Evolutionary conservation across 495 filamentous ascomycete species (phyloP), one percentile per base, ranked within the genome.

Genomic region (Penicillium crystallinum): DNA sequence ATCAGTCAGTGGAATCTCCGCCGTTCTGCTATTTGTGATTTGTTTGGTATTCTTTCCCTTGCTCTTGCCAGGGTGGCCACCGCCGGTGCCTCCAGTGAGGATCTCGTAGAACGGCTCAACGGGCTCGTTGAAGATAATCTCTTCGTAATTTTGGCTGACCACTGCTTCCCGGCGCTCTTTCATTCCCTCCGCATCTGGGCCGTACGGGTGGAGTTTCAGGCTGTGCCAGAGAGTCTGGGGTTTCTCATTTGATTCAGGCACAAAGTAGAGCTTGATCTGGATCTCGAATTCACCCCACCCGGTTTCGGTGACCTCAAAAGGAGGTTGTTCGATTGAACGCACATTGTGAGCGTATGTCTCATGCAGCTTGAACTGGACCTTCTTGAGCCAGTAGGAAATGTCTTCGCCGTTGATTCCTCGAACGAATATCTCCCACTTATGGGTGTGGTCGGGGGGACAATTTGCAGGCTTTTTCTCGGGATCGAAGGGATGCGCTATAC

Each of bases 251-350:
- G 83, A 86, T 58, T 95, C 88, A 18, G 86, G 81, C 18, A 88
- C 81, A 68, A 96, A 97, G 73, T 90, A 91, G 0, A 98, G 72
- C 62, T 95, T 89, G 64, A 98, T 87, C 52, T 89, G 85, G 56
- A 97, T 91, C 62, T 93, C 88, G 74, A 98, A 98, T 74, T 96
- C 93, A 58, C 93, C 93, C 90, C 92, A 98, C 33, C 93, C 93
- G 0, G 91, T 96, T 70, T 97, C 93, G 45, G 78, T 78, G 38
- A 97, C 87, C 65, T 88, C 81, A 67, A 96, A 97, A 23, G 92
- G 86, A 23, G 83, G 83, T 39, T 81, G 77, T 67, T 89, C 77
- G 73, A 90, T 67, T 39, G 86, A 90, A 53, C 93, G 87, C 2
- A 91, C 76, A 54, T 86, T 84, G 64, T 96, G 91, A 31, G 88